These are phyloP conservation scores for Cystobasidium sp. DNA, from an alignment of 1,284 basidiomycete species.

Conservation along the genomic window DNA sequence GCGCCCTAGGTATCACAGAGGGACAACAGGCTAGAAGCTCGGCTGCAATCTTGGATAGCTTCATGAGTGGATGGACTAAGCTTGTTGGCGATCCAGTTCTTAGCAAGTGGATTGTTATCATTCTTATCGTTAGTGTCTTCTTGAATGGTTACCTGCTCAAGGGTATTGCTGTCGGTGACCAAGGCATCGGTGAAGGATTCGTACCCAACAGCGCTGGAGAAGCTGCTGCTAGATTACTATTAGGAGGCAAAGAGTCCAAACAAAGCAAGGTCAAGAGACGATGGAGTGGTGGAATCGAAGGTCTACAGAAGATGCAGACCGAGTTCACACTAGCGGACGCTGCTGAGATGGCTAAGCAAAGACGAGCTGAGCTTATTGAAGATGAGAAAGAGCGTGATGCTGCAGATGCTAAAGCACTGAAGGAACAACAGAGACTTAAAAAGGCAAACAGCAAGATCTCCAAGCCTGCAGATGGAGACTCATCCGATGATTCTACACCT, in stretches of 20 bases:
- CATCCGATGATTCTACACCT: slow-evolving; percentile 51
- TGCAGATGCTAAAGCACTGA: slow-evolving; percentile 45
- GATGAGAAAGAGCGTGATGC: slow-evolving; percentile 47
- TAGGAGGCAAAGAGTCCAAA: slow-evolving; percentile 48
- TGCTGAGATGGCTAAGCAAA: slow-evolving; percentile 50
- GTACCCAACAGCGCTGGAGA: slow-evolving; percentile 60
- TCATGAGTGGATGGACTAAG: slow-evolving; percentile 92
- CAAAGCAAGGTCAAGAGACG: slow-evolving; percentile 42
- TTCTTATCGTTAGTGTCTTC: slow-evolving; percentile 82
- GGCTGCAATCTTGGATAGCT: slow-evolving; percentile 71
- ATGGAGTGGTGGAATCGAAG: slow-evolving; percentile 42
- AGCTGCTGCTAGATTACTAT: slow-evolving; percentile 56
- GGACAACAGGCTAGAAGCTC: slow-evolving; percentile 50
- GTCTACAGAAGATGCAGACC: slow-evolving; percentile 45
- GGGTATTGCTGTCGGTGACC: slow-evolving; percentile 61
- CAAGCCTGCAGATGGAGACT: slow-evolving; percentile 24
- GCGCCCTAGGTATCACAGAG: neutral
- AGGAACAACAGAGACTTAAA: slow-evolving; percentile 7
- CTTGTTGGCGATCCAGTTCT: slow-evolving; percentile 94
- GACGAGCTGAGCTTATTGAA: slow-evolving; percentile 45
- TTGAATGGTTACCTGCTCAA: slow-evolving; percentile 94
- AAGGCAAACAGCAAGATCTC: slow-evolving; percentile 8
- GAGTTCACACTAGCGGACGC: slow-evolving; percentile 53
- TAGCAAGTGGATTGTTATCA: slow-evolving; percentile 92
- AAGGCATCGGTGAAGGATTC: slow-evolving; percentile 58